phyloP scores from a whole-genome alignment of 2,329 filamentous ascomycete genomes.

The Arachnomyces sp. region DNA sequence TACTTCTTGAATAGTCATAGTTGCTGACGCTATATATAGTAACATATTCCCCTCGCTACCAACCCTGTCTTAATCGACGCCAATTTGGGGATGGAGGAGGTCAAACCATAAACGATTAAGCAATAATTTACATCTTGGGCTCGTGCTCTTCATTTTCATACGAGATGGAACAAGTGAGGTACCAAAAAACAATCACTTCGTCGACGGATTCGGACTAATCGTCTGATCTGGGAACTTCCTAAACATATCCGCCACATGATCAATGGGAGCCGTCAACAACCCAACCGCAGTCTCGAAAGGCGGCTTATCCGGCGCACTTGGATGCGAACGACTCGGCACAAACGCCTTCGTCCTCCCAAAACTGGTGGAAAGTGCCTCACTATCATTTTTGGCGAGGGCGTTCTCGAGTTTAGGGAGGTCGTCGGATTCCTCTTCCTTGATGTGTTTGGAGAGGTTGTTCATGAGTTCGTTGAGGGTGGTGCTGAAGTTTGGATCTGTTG shows the following conservation, averaged over 20 bases:
- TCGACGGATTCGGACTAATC: constrained; percentile 7
- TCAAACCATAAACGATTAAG: too few relatives aligned
- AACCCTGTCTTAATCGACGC: too few relatives aligned
- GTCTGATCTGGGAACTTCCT: constrained; percentile 41
- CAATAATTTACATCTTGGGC: too few relatives aligned
- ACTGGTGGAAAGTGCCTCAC: constrained; percentile 31
- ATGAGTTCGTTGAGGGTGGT: constrained; percentile 38
- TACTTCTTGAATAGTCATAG: too few relatives aligned
- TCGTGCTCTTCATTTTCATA: too few relatives aligned
- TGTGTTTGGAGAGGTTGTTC: constrained; percentile 38
- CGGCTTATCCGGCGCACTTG: constrained; percentile 43
- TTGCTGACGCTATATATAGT: too few relatives aligned
- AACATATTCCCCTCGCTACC: too few relatives aligned
- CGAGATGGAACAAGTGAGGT: background rate
- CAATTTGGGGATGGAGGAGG: too few relatives aligned
- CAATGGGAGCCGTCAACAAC: constrained; percentile 49
- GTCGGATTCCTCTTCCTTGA: constrained; percentile 43
- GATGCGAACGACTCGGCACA: constrained; percentile 45
- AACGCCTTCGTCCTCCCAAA: constrained; percentile 49
- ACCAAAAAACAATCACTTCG: constrained; percentile 3
- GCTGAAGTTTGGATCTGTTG: constrained; percentile 35
- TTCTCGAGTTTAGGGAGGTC: constrained; percentile 44
- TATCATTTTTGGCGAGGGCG: constrained; percentile 28
- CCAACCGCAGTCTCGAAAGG: constrained; percentile 50
- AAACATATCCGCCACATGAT: constrained; percentile 48